Conservation (phyloP, 495 filamentous ascomycete genomes). For the Hypoxylon subgilvum region DNA sequence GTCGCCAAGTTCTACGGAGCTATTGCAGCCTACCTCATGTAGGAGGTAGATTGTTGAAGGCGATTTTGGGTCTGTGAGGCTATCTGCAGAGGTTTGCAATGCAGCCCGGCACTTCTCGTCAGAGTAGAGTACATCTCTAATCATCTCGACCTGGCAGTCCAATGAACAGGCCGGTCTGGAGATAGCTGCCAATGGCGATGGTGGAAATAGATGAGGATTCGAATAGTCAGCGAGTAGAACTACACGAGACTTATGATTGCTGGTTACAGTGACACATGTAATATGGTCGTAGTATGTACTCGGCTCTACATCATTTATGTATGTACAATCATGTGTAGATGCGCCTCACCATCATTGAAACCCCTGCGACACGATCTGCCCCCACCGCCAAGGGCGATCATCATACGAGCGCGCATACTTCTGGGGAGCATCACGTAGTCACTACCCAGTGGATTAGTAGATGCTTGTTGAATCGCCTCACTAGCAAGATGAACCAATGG, state of each 20-base stretch:
- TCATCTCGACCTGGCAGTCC: no score
- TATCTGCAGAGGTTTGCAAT: background rate
- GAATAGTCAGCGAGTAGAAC: no score
- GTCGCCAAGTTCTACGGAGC: conserved; percentile 14
- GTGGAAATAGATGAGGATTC: no score
- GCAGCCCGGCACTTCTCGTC: no score
- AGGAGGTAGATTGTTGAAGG: background rate
- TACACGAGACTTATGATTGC: no score
- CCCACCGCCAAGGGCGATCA: conserved; percentile 38
- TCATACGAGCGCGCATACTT: conserved; percentile 27
- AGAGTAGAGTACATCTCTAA: no score
- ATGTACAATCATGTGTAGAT: no score
- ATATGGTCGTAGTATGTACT: conserved; percentile 7
- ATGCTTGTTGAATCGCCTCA: background rate
- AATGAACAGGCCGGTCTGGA: no score
- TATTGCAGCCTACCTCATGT: background rate
- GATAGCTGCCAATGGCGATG: no score
- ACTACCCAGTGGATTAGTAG: background rate
- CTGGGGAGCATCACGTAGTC: background rate
- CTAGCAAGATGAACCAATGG: background rate
- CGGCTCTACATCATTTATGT: background rate
- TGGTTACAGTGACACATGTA: conserved; percentile 20
- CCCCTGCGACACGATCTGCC: conserved; percentile 19
- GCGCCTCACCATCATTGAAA: conserved; percentile 23
- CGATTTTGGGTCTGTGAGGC: background rate